Evolutionary conservation across 1,284 basidiomycete genomes (phyloP).

Genomic region (Sporisorium exsertum): DNA sequence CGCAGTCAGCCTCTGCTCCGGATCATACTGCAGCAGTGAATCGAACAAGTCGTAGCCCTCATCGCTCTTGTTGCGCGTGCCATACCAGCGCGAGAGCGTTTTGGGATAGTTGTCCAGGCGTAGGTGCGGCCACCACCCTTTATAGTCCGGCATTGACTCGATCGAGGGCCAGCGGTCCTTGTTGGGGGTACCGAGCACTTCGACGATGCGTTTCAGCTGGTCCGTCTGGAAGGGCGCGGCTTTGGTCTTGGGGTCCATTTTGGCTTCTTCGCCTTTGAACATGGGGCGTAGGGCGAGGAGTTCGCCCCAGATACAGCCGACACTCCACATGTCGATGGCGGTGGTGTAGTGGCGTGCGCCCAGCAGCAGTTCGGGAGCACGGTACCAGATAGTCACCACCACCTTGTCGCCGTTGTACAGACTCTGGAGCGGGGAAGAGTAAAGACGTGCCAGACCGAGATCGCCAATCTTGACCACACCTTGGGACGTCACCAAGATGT

Average conservation of each 20-base stretch:
- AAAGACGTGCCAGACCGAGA: constrained; percentile 89
- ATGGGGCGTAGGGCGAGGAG: constrained; percentile 91
- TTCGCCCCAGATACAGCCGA: constrained; percentile 97
- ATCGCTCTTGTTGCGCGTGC: constrained; percentile 72
- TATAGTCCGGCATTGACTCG: constrained; percentile 84
- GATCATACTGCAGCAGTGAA: constrained; percentile 78
- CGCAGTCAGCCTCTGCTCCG: constrained; percentile 85
- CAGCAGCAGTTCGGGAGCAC: constrained; percentile 91
- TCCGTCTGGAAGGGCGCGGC: constrained; percentile 72
- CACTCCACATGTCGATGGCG: constrained; percentile 97
- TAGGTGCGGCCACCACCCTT: constrained; percentile 72
- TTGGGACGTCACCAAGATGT: constrained; percentile 89
- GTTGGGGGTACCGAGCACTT: constrained; percentile 88
- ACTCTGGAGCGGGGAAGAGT: constrained; percentile 85
- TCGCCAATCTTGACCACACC: constrained; percentile 98
- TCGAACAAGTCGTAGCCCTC: constrained; percentile 63
- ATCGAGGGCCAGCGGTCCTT: constrained; percentile 89
- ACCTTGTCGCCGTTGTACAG: constrained; percentile 88
- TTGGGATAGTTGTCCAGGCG: constrained; percentile 73
- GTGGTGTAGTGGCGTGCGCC: constrained; percentile 97
- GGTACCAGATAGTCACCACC: constrained; percentile 99
- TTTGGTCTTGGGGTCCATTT: constrained; percentile 76
- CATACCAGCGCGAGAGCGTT: constrained; percentile 82
- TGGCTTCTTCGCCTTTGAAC: constrained; percentile 99
- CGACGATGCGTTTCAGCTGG: constrained; percentile 93